Percentiles rank a stretch among this genome's conserved stretches.
These are phyloP conservation scores for Coniochaeta prunicola DNA, from an alignment of 2,329 filamentous ascomycete genomes.

Conservation along the genomic window DNA sequence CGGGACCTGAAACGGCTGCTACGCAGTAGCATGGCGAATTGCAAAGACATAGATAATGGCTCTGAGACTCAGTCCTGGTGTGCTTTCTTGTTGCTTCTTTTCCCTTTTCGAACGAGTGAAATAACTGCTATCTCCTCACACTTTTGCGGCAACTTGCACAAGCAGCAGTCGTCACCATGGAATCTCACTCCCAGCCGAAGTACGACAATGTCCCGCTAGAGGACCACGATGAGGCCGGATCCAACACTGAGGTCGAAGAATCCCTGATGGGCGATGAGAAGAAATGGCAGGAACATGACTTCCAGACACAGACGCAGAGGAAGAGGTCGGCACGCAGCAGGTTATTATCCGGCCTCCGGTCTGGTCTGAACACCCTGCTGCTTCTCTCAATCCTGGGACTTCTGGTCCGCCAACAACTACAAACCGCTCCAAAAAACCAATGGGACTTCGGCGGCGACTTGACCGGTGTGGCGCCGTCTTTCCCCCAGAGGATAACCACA, in stretches of 20 bases:
- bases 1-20: background rate
- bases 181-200: constrained; percentile 5
- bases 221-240: constrained; percentile 24
- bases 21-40: background rate
- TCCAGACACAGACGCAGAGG: constrained; percentile 15
- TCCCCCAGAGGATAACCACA: constrained; percentile 22
- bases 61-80: background rate
- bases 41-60: background rate
- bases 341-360: constrained; percentile 18
- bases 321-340: constrained; percentile 14
- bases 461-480: constrained; percentile 21
- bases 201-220: constrained; percentile 23
- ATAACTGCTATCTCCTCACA: no score
- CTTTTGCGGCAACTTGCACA: no score
- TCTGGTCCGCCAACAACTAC: constrained; percentile 23
- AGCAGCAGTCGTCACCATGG: constrained; percentile 1
- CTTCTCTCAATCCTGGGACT: constrained; percentile 29
- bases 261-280: constrained; percentile 32
- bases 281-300: constrained; percentile 17
- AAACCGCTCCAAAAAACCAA: constrained; percentile 11
- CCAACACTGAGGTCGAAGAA: constrained; percentile 31
- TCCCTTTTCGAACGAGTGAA: no score
- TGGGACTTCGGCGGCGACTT: constrained; percentile 28
- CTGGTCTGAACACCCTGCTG: constrained; percentile 27
- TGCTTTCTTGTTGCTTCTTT: background rate